Conservation (phyloP, 306 rosid genomes). For the Cucurbita moschata region DNA sequence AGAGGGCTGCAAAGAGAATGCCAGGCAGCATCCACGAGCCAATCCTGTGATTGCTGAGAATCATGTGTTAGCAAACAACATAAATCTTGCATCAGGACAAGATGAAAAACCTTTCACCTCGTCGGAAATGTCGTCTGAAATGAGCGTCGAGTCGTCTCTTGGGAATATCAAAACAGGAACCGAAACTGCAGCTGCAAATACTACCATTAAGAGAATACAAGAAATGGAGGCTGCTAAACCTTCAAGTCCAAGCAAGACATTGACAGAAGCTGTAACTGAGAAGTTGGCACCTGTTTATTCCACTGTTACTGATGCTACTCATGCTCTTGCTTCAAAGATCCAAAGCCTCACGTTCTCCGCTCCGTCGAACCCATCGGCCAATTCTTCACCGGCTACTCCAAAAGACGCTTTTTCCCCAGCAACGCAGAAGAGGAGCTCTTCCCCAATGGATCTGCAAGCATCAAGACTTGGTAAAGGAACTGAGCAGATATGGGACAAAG, state of each 20-base stretch:
- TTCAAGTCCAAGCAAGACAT: conserved; percentile 10
- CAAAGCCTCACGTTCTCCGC: conserved; percentile 19
- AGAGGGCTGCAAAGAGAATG: conserved; percentile 24
- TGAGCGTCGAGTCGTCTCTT: neutral
- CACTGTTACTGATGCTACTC: conserved; percentile 27
- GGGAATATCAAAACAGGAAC: neutral
- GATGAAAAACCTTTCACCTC: conserved; percentile 9
- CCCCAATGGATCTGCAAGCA: conserved; percentile 12
- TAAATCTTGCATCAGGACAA: conserved; percentile 14
- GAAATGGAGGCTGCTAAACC: conserved; percentile 2
- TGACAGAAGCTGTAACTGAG: conserved; percentile 21
- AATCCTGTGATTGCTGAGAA: conserved; percentile 30
- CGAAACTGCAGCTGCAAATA: neutral
- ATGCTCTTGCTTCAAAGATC: conserved; percentile 35
- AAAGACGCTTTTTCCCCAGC: conserved; percentile 9
- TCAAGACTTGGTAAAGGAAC: conserved; percentile 9
- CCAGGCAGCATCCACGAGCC: conserved; percentile 34
- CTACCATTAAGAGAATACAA: conserved; percentile 12
- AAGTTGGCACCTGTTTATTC: conserved; percentile 26
- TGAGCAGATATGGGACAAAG: conserved; percentile 53
- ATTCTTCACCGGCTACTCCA: conserved; percentile 7
- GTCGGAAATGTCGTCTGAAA: neutral
- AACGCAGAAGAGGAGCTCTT: conserved; percentile 1
- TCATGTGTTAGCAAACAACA: conserved; percentile 23
- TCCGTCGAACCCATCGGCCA: conserved; percentile 1